Evolutionary conservation across 371 early-diverging fungal genomes (phyloP).

Genomic region (Apophysomyces trapeziformis): DNA sequence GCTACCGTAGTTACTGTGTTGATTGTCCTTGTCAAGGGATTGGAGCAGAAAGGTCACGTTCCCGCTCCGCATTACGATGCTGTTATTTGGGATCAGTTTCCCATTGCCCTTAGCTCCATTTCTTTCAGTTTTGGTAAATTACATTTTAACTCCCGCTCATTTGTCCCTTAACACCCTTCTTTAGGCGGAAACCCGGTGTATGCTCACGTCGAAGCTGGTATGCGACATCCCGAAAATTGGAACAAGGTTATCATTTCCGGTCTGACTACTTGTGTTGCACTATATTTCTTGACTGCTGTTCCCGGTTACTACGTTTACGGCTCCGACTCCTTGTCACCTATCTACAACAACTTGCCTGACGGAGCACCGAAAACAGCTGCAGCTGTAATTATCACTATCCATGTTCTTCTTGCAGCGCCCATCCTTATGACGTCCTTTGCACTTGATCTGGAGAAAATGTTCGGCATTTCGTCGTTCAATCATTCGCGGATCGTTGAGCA

Average conservation of each 20-base stretch:
- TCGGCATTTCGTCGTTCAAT: slow-evolving; percentile 42
- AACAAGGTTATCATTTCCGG: slow-evolving; percentile 72
- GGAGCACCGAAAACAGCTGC: slow-evolving; percentile 68
- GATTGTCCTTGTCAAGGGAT: slow-evolving; percentile 40
- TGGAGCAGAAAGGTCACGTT: slow-evolving; percentile 20
- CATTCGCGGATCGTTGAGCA: slow-evolving; percentile 38
- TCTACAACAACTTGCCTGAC: slow-evolving; percentile 70
- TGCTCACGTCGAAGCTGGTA: slow-evolving; percentile 76
- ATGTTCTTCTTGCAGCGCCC: slow-evolving; percentile 83
- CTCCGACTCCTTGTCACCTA: slow-evolving; percentile 66
- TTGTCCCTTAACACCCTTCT: slow-evolving; percentile 47
- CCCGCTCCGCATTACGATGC: slow-evolving; percentile 30
- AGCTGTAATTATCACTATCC: slow-evolving; percentile 78
- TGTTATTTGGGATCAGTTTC: slow-evolving; percentile 57
- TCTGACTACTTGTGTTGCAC: slow-evolving; percentile 65
- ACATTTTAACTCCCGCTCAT: slow-evolving; percentile 22
- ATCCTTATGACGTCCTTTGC: slow-evolving; percentile 83
- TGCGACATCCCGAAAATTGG: slow-evolving; percentile 79
- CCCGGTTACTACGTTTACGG: slow-evolving; percentile 89
- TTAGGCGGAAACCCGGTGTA: slow-evolving; percentile 46
- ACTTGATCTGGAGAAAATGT: slow-evolving; percentile 66
- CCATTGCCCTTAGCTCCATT: slow-evolving; percentile 66
- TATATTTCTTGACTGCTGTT: slow-evolving; percentile 78
- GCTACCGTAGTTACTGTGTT: slow-evolving; percentile 47
- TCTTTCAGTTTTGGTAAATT: slow-evolving; percentile 59